These are phyloP conservation scores for Fereydounia khargensis DNA, from an alignment of 1,284 basidiomycete species.

Conservation along the genomic window DNA sequence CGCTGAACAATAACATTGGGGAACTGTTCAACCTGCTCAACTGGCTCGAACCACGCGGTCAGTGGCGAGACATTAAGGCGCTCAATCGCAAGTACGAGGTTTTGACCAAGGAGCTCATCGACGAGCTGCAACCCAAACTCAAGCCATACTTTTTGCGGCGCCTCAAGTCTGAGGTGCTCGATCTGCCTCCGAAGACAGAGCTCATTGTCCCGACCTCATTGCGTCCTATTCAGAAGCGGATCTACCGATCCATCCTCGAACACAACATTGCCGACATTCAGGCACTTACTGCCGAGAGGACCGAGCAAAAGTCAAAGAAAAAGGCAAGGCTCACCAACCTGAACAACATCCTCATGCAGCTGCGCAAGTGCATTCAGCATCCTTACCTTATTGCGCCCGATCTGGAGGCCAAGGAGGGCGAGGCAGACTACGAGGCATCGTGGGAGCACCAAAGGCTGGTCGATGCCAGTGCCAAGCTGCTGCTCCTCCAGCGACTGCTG, in stretches of 20 bases:
- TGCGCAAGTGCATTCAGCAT: constrained; percentile 50
- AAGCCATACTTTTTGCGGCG: constrained; percentile 90
- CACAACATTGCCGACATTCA: constrained; percentile 41
- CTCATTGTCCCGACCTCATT: constrained; percentile 87
- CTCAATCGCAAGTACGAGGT: constrained; percentile 32
- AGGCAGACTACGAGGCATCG: constrained; percentile 62
- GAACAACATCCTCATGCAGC: constrained; percentile 51
- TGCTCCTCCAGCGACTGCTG: constrained; percentile 49
- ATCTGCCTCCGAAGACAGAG: constrained; percentile 78
- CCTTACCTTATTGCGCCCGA: constrained; percentile 75
- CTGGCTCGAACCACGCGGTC: constrained; percentile 31
- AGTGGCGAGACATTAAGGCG: constrained; percentile 32
- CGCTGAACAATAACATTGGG: constrained; percentile 91
- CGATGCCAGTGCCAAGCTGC: constrained; percentile 75
- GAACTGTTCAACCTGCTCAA: constrained; percentile 62
- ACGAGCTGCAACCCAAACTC: constrained; percentile 72
- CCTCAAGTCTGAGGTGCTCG: constrained; percentile 85
- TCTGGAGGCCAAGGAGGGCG: constrained; percentile 68
- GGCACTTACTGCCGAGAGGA: constrained; percentile 11
- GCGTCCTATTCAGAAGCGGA: constrained; percentile 80
- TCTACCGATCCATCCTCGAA: constrained; percentile 66
- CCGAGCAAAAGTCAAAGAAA: constrained; percentile 3
- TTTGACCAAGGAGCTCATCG: constrained; percentile 56
- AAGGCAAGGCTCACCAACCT: constrained; percentile 33
- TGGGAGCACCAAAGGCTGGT: constrained; percentile 77